phyloP scores from a whole-genome alignment of 176 grass and related monocot genomes.

The Guadua angustifolia region DNA sequence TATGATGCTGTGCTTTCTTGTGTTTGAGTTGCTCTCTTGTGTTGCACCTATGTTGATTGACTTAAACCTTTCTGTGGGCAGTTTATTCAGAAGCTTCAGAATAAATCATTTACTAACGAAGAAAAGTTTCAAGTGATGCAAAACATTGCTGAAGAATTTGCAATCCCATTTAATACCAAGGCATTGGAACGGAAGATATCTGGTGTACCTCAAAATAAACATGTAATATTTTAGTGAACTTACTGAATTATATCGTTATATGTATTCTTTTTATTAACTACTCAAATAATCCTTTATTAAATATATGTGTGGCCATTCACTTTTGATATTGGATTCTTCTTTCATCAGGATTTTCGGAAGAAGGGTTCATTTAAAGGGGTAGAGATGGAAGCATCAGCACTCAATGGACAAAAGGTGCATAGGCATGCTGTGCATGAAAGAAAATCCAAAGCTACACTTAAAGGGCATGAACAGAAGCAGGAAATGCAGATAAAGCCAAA shows the following conservation, averaged over 20 bases:
- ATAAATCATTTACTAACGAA: constrained; percentile 79
- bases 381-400: constrained; percentile 48
- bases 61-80: constrained; percentile 44
- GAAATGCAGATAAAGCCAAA: constrained; percentile 61
- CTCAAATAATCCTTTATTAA: constrained; percentile 17
- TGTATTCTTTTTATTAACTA: not conserved
- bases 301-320: not conserved
- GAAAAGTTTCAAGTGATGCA: constrained; percentile 81
- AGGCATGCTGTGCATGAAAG: constrained; percentile 49
- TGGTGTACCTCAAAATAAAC: constrained; percentile 53
- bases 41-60: constrained; percentile 41
- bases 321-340: constrained; percentile 24
- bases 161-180: constrained; percentile 62
- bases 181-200: constrained; percentile 51
- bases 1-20: constrained; percentile 14
- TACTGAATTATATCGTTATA: constrained; percentile 22
- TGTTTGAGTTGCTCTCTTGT: constrained; percentile 33
- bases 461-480: constrained; percentile 43
- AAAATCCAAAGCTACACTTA: constrained; percentile 38
- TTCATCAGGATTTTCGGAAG: constrained; percentile 49
- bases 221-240: constrained; percentile 48
- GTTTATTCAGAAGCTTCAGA: constrained; percentile 86
- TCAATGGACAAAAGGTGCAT: constrained; percentile 37
- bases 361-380: constrained; percentile 50
- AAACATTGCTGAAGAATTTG: constrained; percentile 75